A percentile compares a stretch with the other conserved stretches of the same genome.
Conservation (phyloP, 768 basidiomycete species). For the Russula olivacea region DNA sequence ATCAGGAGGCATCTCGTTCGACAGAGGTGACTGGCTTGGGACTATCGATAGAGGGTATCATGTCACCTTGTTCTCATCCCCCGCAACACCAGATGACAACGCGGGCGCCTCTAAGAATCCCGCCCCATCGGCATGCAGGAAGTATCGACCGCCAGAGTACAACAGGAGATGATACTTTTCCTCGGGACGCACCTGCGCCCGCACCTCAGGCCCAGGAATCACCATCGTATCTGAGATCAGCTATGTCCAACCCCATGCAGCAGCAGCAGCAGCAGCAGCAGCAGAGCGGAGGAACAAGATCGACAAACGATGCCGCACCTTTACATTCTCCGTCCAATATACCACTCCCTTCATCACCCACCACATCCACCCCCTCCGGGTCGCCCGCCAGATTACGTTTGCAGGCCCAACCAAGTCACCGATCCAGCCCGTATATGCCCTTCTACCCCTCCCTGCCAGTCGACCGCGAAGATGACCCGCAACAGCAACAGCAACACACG, state of each 20-base stretch:
- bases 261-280: neutral
- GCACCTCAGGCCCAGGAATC: neutral
- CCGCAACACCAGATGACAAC: neutral
- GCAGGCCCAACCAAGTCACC: slow-evolving; percentile 15
- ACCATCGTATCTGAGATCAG: neutral
- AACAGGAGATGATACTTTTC: neutral
- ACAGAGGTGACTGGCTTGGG: neutral
- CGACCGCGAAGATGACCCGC: neutral
- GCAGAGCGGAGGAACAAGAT: neutral
- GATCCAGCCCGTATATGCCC: neutral
- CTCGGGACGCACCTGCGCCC: neutral
- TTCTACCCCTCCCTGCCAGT: slow-evolving; percentile 8
- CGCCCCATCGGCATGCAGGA: neutral
- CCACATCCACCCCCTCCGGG: neutral
- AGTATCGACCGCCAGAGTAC: neutral
- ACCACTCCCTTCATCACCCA: slow-evolving; percentile 12
- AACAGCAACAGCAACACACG: too few relatives aligned
- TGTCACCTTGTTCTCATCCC: neutral
- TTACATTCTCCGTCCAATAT: neutral
- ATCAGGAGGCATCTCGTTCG: neutral
- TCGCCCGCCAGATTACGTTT: neutral
- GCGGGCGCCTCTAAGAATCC: neutral
- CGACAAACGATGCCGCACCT: neutral
- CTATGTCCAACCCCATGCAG: neutral
- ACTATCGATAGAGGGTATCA: neutral